A percentile compares a stretch with the other conserved stretches of the same genome.
These are phyloP conservation scores for Sistotremastrum suecicum DNA, from an alignment of 768 basidiomycete species.

Conservation along the genomic window DNA sequence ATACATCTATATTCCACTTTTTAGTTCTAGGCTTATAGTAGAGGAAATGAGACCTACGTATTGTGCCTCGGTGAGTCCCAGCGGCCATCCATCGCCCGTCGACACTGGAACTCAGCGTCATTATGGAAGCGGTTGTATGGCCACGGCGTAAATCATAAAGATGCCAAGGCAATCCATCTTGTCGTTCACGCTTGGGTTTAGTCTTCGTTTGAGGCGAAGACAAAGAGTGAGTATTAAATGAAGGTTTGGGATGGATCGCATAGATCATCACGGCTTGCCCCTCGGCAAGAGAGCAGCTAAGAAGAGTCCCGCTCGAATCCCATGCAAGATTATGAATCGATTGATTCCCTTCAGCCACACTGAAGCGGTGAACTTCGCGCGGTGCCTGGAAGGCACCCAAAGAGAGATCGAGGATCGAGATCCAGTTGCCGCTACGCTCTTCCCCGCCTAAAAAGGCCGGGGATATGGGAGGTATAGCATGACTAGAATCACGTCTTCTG, in stretches of 20 bases:
- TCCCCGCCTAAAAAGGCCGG: slow-evolving; percentile 9
- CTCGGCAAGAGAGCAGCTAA: neutral
- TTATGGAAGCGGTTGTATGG: slow-evolving; percentile 50
- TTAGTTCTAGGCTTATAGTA: slow-evolving; percentile 4
- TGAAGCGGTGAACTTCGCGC: neutral
- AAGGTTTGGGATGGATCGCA: slow-evolving; percentile 3
- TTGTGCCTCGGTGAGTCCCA: slow-evolving; percentile 29
- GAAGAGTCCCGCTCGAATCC: slow-evolving; percentile 15
- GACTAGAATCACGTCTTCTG: slow-evolving; percentile 7
- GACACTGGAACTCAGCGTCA: slow-evolving; percentile 34
- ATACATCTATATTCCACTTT: slow-evolving; percentile 56
- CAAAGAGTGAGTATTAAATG: slow-evolving; percentile 1
- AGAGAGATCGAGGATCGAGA: slow-evolving; percentile 38
- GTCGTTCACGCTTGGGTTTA: slow-evolving; percentile 1
- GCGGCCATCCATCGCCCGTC: slow-evolving; percentile 61
- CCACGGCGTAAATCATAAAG: slow-evolving; percentile 62
- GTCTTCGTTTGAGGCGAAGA: neutral
- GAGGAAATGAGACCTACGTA: slow-evolving; percentile 16
- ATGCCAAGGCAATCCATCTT: slow-evolving; percentile 28
- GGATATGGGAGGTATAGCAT: slow-evolving; percentile 13
- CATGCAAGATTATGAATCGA: neutral
- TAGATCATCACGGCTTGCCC: neutral
- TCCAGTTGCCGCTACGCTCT: slow-evolving; percentile 23
- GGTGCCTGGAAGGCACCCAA: neutral
- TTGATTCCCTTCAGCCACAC: neutral